A percentile compares a stretch with the other conserved stretches of the same genome.
phyloP scores from a whole-genome alignment of 805 yeast genomes.

The Wickerhamiella bombiphila region DNA sequence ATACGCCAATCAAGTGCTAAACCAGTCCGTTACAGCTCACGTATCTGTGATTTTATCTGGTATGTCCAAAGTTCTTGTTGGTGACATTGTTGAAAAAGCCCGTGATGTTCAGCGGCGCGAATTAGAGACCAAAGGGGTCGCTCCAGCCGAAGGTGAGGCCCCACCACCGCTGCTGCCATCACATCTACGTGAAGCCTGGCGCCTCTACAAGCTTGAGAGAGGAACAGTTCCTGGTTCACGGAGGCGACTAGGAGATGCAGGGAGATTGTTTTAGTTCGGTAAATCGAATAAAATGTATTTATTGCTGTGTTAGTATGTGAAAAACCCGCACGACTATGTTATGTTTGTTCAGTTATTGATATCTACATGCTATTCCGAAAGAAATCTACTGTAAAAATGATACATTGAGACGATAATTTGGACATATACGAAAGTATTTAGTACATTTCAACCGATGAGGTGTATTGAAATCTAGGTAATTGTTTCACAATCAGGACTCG shows the following conservation, averaged over 20 bases:
- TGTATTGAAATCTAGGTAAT: too few relatives aligned
- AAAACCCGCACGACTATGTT: too few relatives aligned
- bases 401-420: too few relatives aligned
- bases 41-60: constrained; percentile 75
- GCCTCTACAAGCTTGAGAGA: constrained; percentile 53
- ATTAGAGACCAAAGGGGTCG: constrained; percentile 13
- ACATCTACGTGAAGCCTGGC: constrained; percentile 80
- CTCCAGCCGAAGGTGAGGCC: constrained; percentile 24
- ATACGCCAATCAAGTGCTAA: constrained; percentile 60
- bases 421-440: too few relatives aligned
- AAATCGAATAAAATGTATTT: too few relatives aligned
- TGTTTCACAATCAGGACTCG: too few relatives aligned
- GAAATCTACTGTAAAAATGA: too few relatives aligned
- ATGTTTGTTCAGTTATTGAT: too few relatives aligned
- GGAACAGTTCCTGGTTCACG: constrained; percentile 46
- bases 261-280: constrained; percentile 20
- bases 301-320: too few relatives aligned
- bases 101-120: constrained; percentile 47
- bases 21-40: constrained; percentile 66
- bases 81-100: constrained; percentile 76
- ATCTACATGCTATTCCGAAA: too few relatives aligned
- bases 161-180: constrained; percentile 58
- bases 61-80: constrained; percentile 75
- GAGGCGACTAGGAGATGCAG: constrained; percentile 61
- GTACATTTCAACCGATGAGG: too few relatives aligned